Conservation (phyloP, 2,329 filamentous ascomycete genomes). For the Cladosporium cucumerinum region DNA sequence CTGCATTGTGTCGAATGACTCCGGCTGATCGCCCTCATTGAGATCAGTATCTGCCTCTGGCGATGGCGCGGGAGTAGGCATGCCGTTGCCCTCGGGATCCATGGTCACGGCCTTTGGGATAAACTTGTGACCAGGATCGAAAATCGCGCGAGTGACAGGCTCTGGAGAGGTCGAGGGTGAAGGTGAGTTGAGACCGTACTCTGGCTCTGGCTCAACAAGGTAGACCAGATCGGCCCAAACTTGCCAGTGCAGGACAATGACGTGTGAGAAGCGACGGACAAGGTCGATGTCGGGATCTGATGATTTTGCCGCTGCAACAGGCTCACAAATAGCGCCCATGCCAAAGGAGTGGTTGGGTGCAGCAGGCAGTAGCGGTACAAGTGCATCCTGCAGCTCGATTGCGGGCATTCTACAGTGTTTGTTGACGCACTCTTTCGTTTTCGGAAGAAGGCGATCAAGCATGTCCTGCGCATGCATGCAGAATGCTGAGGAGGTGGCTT, state of each 20-base stretch:
- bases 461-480: constrained; percentile 28
- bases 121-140: constrained; percentile 30
- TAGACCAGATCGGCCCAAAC: constrained; percentile 81
- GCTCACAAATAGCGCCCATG: constrained; percentile 17
- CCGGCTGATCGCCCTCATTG: not conserved
- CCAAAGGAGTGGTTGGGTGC: not conserved
- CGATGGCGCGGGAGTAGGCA: constrained; percentile 22
- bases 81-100: constrained; percentile 26
- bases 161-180: constrained; percentile 22
- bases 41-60: constrained; percentile 12
- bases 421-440: constrained; percentile 33
- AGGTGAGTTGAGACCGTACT: constrained; percentile 6
- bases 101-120: constrained; percentile 31
- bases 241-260: constrained; percentile 83
- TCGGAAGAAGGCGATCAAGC: constrained; percentile 35
- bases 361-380: constrained; percentile 29
- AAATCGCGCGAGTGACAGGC: constrained; percentile 30
- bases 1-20: not conserved
- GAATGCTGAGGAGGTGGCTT: constrained; percentile 30
- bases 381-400: constrained; percentile 44
- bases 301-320: not conserved
- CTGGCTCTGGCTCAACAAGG: constrained; percentile 23
- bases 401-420: constrained; percentile 38
- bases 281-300: constrained; percentile 52
- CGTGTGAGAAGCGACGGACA: constrained; percentile 74